Evolutionary conservation across 225 moss, liverwort and hornwort species (phyloP), one percentile per base, ranked within the genome.

Genomic region (Pseudoscleropodium purum): DNA sequence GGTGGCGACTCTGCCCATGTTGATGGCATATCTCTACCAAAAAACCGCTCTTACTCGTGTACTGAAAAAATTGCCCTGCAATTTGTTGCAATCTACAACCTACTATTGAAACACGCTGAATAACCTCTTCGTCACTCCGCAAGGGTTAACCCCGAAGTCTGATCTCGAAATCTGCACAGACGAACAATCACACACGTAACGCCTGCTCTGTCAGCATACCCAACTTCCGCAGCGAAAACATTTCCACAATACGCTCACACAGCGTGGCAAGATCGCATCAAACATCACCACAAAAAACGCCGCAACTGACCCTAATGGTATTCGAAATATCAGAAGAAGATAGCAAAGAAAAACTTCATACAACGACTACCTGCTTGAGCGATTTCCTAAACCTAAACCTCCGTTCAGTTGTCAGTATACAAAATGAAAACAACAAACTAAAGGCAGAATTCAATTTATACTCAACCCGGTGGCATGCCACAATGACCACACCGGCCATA

Each of bases 1-100:
- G 98, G 96, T 96, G 98, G 96, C 96, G 94, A 95, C 96, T 97
- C 98, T 92, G 94, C 91, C 98, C 98, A 99, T 97, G 96, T 95
- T 95, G 96, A 95, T 97, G 98, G 97, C 98, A 99, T 98, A 95
- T 97, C 96, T 95, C 93, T 94, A 26, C 54, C 73, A 86, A 83
- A 52, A 74, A 76, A 65, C 80, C 81, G 84, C 84, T 49, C 57
- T 86, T 24, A 14, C 66, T 68, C 61, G 26, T 45, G 72, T 2
- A 24, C 73, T 26, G 11, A 20, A 41, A 66, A 49, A 30, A 79
- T 45, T 26, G 12, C 79, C 59, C 63, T 21, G 41, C 26, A 62
- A 74, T 47, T 85, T 45, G 31, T 60, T 6, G 47, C 47, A 27
- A 4, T 21, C 90, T 83, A 83, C 60, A n/a, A 54, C 62, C 89